A percentile compares a stretch with the other conserved stretches of the same genome.
Conservation (phyloP, 208 protist species). For the Leishmania tarentolae region DNA sequence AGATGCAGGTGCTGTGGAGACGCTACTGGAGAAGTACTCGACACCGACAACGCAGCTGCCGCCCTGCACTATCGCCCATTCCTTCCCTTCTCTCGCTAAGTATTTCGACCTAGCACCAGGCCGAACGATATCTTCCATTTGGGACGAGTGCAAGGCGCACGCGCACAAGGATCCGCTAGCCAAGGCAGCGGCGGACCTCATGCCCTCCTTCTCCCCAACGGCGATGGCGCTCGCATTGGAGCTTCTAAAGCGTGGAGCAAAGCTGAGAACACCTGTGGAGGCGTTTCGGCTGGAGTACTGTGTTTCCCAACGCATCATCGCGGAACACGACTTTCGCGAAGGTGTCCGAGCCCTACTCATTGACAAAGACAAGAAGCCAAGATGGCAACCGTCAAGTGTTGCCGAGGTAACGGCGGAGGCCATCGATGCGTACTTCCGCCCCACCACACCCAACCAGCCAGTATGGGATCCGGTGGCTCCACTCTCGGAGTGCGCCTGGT, state of each 20-base stretch:
- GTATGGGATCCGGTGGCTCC: slow-evolving; percentile 53
- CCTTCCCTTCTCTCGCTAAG: slow-evolving; percentile 34
- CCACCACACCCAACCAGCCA: slow-evolving; percentile 25
- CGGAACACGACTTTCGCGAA: slow-evolving; percentile 66
- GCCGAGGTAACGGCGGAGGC: slow-evolving; percentile 45
- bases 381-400: slow-evolving; percentile 69
- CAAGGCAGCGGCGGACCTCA: slow-evolving; percentile 22
- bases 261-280: slow-evolving; percentile 41
- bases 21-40: slow-evolving; percentile 46
- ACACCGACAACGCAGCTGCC: slow-evolving; percentile 33
- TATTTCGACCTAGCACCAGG: slow-evolving; percentile 39
- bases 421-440: slow-evolving; percentile 39
- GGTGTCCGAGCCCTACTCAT: slow-evolving; percentile 83
- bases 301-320: slow-evolving; percentile 41
- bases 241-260: slow-evolving; percentile 44
- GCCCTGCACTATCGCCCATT: slow-evolving; percentile 43
- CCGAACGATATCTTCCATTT: slow-evolving; percentile 49
- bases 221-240: slow-evolving; percentile 60
- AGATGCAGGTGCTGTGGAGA: slow-evolving; percentile 36
- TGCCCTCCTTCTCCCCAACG: slow-evolving; percentile 60
- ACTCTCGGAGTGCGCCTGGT: slow-evolving; percentile 7
- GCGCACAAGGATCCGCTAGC: slow-evolving; percentile 38
- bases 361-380: slow-evolving; percentile 80
- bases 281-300: slow-evolving; percentile 69
- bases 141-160: slow-evolving; percentile 36